Base-by-base conservation (phyloP, 2,329 filamentous ascomycete species). In the Phoma sp. region DNA sequence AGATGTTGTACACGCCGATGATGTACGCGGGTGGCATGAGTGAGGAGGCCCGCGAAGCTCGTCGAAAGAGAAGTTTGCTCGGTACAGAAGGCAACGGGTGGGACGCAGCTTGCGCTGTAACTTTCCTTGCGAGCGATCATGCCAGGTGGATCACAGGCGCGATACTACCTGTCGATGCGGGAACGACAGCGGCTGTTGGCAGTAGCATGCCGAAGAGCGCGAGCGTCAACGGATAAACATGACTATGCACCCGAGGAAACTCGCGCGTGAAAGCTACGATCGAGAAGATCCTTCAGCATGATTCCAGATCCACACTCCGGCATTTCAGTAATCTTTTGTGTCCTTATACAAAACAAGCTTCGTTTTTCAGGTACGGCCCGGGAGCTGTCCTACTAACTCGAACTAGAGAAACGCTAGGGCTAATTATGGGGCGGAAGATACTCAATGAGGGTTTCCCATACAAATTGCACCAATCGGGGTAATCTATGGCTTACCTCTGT, bases 1-100 rank as follows among this genome's bases (percentile, higher is more conserved):
- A 63, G 62, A 78, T 84, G 82, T 71, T 84, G 1, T 84, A 83
- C 57, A 84, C 81, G 1, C 81, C 82, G 0, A 82, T 84, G 80
- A 82, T 83, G 78, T 82, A 81, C 55, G 76, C 74, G 0, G 66
- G 69, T 2, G 80, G 80, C 0, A 84, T 84, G 82, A 78, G 67
- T 3, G 76, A 81, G 3, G 79, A 82, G 53, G 79, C 77, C 2
- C 70, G 82, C 40, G 78, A 81, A 57, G 77, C 80, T 12, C 71
- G 82, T 17, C 78, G 77, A 57, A 80, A 80, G 47, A 68, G 81
- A 40, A 83, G 80, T 67, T 62, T 84, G 13, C 67, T 84, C n/a
- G 78, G 79, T 31, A 82, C 78, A 1, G 82, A 85, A 59, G 82
- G 82, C 0, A 84, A 76, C 54, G 82, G 77, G 1, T 84, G 82